Percentiles rank a stretch among this genome's conserved stretches.
These are phyloP conservation scores for Calonectria naviculata DNA, from an alignment of 2,329 filamentous ascomycete species.

Conservation along the genomic window DNA sequence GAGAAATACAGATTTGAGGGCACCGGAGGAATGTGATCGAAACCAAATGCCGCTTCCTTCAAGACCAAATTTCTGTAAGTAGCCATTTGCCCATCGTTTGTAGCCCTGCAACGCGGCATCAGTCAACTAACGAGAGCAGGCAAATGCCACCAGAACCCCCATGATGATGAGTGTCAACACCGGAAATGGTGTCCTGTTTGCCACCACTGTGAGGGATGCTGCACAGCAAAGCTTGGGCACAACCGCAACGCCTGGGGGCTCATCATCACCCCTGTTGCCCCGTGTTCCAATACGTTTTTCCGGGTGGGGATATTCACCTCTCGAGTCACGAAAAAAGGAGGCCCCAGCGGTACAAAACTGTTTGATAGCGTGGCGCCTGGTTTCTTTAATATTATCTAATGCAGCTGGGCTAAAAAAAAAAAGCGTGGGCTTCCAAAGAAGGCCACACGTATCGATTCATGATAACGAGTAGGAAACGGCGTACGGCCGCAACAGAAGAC, in stretches of 20 bases:
- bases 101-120: not conserved
- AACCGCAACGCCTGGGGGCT: not conserved
- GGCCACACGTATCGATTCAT: not conserved
- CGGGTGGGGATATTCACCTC: not conserved
- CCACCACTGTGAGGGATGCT: not conserved
- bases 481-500: not conserved
- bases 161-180: not conserved
- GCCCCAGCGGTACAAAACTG: not conserved
- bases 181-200: not conserved
- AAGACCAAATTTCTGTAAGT: not conserved
- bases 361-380: not conserved
- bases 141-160: not conserved
- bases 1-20: not conserved
- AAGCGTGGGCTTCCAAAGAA: not conserved
- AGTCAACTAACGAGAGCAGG: not conserved
- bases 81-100: not conserved
- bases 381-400: not conserved
- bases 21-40: not conserved
- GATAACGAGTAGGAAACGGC: not conserved
- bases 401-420: no score
- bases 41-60: not conserved
- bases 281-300: not conserved
- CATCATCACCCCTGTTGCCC: not conserved
- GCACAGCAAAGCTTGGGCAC: not conserved
- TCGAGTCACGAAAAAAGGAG: not conserved